phyloP scores from a whole-genome alignment of 495 filamentous ascomycete species.

The Penicillium taxi region DNA sequence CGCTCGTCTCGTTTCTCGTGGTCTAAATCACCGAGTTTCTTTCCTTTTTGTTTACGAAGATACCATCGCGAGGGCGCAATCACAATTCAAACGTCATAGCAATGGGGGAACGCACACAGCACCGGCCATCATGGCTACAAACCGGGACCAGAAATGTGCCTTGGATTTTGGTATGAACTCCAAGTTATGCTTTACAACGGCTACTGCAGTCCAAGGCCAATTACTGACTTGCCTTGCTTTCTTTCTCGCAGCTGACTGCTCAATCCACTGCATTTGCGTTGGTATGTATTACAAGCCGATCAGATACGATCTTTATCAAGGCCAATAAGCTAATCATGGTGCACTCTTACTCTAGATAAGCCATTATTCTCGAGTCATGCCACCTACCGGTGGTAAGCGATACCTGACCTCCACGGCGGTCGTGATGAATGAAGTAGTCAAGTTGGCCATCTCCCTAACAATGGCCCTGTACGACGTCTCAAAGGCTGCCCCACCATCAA shows the following conservation, averaged over 20 bases:
- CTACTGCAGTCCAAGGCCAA: background rate
- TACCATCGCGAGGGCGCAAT: conserved; percentile 5
- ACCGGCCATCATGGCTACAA: conserved; percentile 44
- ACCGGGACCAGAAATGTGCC: conserved; percentile 70
- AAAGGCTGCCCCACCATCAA: conserved; percentile 60
- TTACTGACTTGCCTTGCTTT: conserved; percentile 14
- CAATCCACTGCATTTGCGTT: conserved; percentile 36
- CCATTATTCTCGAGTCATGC: conserved; percentile 93
- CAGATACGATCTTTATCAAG: no score
- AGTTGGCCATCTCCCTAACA: conserved; percentile 75
- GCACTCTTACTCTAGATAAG: conserved; percentile 50
- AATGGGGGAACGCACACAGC: conserved; percentile 34
- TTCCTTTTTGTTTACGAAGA: conserved; percentile 6
- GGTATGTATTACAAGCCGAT: conserved; percentile 34
- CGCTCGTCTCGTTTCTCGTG: background rate
- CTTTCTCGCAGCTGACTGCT: conserved; percentile 25
- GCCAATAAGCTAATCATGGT: no score
- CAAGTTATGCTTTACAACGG: no score
- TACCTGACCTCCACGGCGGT: conserved; percentile 94
- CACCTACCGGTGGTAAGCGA: conserved; percentile 66
- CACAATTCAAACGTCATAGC: conserved; percentile 6
- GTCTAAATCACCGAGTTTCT: conserved; percentile 1
- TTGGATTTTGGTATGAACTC: conserved; percentile 59
- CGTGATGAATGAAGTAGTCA: conserved; percentile 87
- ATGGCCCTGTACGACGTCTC: conserved; percentile 85